Evolutionary conservation across 1,139 yeast species (phyloP).

Genomic region (Candida sanyaensis): DNA sequence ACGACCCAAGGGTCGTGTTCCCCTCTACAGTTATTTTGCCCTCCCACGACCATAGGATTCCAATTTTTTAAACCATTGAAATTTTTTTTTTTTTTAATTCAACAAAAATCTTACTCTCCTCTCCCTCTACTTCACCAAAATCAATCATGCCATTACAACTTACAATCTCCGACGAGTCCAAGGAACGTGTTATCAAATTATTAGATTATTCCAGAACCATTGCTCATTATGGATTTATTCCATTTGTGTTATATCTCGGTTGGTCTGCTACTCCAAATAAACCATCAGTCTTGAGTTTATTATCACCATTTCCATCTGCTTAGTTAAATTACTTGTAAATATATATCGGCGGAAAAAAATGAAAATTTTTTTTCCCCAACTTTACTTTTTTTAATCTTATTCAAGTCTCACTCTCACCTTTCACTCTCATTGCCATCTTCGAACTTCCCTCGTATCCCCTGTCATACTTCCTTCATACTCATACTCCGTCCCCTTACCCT

Average conservation of each 20-base stretch:
- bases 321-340: slow-evolving; percentile 20
- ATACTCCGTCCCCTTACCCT: too few species aligned
- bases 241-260: slow-evolving; percentile 89
- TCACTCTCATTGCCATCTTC: too few species aligned
- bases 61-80: too few species aligned
- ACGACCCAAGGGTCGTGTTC: too few species aligned
- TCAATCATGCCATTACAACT: slow-evolving; percentile 25
- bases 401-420: too few species aligned
- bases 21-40: too few species aligned
- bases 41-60: too few species aligned
- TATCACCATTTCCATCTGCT: slow-evolving; percentile 76
- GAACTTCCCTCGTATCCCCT: too few species aligned
- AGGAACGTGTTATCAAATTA: slow-evolving; percentile 85
- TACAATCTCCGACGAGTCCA: slow-evolving; percentile 66
- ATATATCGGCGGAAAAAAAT: not conserved
- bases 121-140: not conserved
- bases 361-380: too few species aligned
- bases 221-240: slow-evolving; percentile 96
- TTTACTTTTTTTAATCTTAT: too few species aligned
- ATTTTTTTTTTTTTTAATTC: not conserved
- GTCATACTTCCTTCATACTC: too few species aligned
- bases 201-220: slow-evolving; percentile 82
- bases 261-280: slow-evolving; percentile 86
- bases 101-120: not conserved
- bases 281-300: slow-evolving; percentile 77